Evolutionary conservation across 495 filamentous ascomycete genomes (phyloP).

Genomic region (Penicillium roqueforti): DNA sequence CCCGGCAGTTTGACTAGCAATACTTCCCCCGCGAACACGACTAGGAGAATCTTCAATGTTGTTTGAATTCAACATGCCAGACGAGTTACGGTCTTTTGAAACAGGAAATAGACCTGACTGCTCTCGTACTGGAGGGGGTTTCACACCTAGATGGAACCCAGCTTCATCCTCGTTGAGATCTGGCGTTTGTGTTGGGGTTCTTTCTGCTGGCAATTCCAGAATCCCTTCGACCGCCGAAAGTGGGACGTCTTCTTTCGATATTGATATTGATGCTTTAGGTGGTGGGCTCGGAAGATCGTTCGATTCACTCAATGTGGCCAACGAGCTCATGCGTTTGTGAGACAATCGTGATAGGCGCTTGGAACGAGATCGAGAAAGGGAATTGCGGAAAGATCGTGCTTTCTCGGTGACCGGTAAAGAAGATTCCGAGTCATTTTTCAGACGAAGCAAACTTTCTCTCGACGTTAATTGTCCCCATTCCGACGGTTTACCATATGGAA

Average conservation of each 20-base stretch:
- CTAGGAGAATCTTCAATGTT: constrained; percentile 24
- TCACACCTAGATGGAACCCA: constrained; percentile 28
- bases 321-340: constrained; percentile 26
- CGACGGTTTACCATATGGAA: constrained; percentile 36
- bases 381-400: constrained; percentile 29
- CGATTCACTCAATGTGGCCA: constrained; percentile 31
- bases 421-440: constrained; percentile 23
- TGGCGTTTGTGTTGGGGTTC: constrained; percentile 40
- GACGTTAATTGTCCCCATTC: constrained; percentile 46
- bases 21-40: constrained; percentile 36
- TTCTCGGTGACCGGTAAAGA: constrained; percentile 26
- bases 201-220: constrained; percentile 40
- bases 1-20: constrained; percentile 41
- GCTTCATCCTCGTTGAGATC: constrained; percentile 29
- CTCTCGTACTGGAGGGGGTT: constrained; percentile 23
- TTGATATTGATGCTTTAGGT: constrained; percentile 14
- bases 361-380: constrained; percentile 31
- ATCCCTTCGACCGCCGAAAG: constrained; percentile 40
- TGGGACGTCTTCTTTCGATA: constrained; percentile 31
- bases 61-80: constrained; percentile 11
- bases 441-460: constrained; percentile 31
- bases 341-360: constrained; percentile 24
- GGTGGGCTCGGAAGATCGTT: constrained; percentile 12
- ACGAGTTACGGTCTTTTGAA: constrained; percentile 18
- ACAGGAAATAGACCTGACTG: constrained; percentile 28